phyloP scores from a whole-genome alignment of 2,329 filamentous ascomycete species.

The Ceratocystis cacaofunesta region DNA sequence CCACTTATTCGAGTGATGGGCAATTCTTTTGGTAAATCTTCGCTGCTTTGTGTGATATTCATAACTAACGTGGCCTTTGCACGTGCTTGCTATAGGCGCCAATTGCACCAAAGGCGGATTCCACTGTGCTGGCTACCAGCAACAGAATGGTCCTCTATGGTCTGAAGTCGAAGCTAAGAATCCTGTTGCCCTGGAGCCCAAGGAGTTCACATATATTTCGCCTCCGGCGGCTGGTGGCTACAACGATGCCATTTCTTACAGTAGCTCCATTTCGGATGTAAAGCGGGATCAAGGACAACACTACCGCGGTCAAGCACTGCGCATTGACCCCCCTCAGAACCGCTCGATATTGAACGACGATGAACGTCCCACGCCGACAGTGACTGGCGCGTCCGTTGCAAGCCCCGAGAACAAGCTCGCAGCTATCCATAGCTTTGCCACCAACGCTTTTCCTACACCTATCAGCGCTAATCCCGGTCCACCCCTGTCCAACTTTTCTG shows the following conservation, averaged over 20 bases:
- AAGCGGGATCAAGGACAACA: conserved; percentile 30
- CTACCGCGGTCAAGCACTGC: conserved; percentile 46
- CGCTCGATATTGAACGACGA: conserved; percentile 40
- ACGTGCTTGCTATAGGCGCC: conserved; percentile 39
- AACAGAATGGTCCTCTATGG: conserved; percentile 56
- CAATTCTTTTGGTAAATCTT: neutral
- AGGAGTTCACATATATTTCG: conserved; percentile 48
- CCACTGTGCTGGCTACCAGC: conserved; percentile 79
- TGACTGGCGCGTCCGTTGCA: conserved; percentile 37
- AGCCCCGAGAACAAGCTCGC: conserved; percentile 51
- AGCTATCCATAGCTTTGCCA: conserved; percentile 36
- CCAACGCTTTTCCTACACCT: conserved; percentile 46
- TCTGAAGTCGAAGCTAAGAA: conserved; percentile 60
- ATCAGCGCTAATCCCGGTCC: conserved; percentile 40
- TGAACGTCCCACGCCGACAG: conserved; percentile 44
- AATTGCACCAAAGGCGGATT: conserved; percentile 89
- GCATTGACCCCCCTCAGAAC: conserved; percentile 48
- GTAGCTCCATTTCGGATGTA: conserved; percentile 44
- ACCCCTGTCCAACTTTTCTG: conserved; percentile 29
- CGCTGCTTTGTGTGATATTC: neutral
- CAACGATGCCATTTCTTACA: conserved; percentile 38
- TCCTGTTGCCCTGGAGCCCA: conserved; percentile 64
- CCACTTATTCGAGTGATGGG: neutral
- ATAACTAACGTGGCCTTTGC: neutral
- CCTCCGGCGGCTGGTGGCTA: conserved; percentile 31